These are phyloP conservation scores for Phyllosticta citrichinensis DNA, from an alignment of 2,329 filamentous ascomycete genomes.

Conservation along the genomic window DNA sequence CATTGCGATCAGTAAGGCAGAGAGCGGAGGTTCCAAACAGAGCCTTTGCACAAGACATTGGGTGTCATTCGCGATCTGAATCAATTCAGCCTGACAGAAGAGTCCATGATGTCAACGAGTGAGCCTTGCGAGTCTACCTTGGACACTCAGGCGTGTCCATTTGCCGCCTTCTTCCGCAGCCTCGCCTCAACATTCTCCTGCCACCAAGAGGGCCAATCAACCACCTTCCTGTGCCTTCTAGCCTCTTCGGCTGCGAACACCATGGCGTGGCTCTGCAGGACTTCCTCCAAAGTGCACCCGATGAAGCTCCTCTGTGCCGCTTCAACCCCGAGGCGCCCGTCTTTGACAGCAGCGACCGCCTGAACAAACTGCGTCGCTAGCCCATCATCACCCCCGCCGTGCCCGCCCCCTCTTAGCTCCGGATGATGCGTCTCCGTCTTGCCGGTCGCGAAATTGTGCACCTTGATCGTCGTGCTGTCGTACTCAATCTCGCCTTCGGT, in stretches of 20 bases:
- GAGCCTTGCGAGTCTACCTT: background rate
- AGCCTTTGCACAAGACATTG: background rate
- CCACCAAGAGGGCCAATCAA: slow-evolving; percentile 77
- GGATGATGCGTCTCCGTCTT: slow-evolving; percentile 49
- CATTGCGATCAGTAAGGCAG: background rate
- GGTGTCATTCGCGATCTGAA: background rate
- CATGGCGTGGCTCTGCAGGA: slow-evolving; percentile 79
- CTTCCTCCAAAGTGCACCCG: slow-evolving; percentile 77
- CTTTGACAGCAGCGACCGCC: slow-evolving; percentile 72
- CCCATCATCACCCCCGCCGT: slow-evolving; percentile 72
- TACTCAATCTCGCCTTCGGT: slow-evolving; percentile 77
- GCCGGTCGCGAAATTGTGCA: slow-evolving; percentile 60
- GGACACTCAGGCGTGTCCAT: background rate
- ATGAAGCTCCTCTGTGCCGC: slow-evolving; percentile 67
- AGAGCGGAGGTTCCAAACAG: background rate
- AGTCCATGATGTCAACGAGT: background rate
- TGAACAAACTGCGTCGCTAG: slow-evolving; percentile 72
- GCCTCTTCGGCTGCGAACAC: slow-evolving; percentile 94
- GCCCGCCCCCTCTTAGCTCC: slow-evolving; percentile 49
- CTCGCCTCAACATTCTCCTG: slow-evolving; percentile 16
- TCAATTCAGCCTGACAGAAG: background rate
- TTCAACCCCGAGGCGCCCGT: slow-evolving; percentile 52
- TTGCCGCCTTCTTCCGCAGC: background rate
- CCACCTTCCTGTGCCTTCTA: slow-evolving; percentile 54
- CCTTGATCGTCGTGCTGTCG: slow-evolving; percentile 65